phyloP scores from a whole-genome alignment of 2,329 filamentous ascomycete species.

The Fusarium siculi region DNA sequence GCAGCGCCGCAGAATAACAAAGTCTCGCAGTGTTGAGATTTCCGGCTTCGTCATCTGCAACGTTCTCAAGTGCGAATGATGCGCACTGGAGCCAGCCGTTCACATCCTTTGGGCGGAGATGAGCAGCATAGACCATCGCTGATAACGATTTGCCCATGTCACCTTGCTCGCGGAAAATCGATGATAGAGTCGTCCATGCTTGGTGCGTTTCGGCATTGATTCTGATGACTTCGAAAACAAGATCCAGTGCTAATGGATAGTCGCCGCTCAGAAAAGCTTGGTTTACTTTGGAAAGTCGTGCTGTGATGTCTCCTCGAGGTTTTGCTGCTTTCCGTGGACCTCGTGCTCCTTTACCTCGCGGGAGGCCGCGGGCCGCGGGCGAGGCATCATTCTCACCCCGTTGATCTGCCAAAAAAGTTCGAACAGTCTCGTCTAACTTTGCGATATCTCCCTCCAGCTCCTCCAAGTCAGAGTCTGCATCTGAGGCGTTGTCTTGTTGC shows the following conservation, averaged over 20 bases:
- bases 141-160: constrained; percentile 67
- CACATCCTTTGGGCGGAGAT: constrained; percentile 70
- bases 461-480: constrained; percentile 58
- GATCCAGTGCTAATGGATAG: constrained; percentile 67
- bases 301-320: constrained; percentile 76
- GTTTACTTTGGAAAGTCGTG: constrained; percentile 73
- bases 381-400: constrained; percentile 41
- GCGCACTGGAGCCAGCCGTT: constrained; percentile 69
- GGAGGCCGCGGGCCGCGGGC: constrained; percentile 30
- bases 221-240: constrained; percentile 71
- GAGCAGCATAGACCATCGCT: constrained; percentile 70
- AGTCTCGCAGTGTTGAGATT: constrained; percentile 65
- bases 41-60: constrained; percentile 58
- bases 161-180: constrained; percentile 70
- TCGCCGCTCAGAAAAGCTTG: constrained; percentile 72
- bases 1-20: constrained; percentile 69
- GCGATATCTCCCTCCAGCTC: constrained; percentile 57
- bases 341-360: constrained; percentile 48
- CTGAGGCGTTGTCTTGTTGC: constrained; percentile 46
- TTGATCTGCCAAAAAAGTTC: constrained; percentile 54
- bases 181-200: constrained; percentile 71
- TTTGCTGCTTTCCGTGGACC: constrained; percentile 71
- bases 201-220: constrained; percentile 75
- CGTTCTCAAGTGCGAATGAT: constrained; percentile 63
- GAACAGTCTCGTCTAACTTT: constrained; percentile 55